A percentile compares a stretch with the other conserved stretches of the same genome.
Evolutionary conservation across 257 asterid genomes (phyloP).

Genomic region (Primulina tabacum): DNA sequence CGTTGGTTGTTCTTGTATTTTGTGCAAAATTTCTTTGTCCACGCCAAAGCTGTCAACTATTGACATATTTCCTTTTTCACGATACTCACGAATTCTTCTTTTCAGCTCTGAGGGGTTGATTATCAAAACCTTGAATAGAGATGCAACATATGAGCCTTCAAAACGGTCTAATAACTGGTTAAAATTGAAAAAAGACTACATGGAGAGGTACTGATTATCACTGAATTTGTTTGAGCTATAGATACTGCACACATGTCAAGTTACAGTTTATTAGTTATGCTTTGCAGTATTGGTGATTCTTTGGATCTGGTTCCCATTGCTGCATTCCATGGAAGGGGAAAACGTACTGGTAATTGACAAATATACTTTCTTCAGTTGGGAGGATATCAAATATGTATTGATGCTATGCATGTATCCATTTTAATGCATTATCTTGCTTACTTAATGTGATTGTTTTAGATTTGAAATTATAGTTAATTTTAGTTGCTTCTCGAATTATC

Average conservation of each 20-base stretch:
- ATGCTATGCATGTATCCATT: slow-evolving; percentile 15
- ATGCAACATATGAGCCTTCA: slow-evolving; percentile 95
- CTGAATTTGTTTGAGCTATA: slow-evolving; percentile 18
- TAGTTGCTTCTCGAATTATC: slow-evolving; percentile 13
- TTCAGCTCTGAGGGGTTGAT: slow-evolving; percentile 91
- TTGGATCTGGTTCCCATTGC: slow-evolving; percentile 98
- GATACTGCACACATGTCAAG: slow-evolving; percentile 14
- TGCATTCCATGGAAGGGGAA: slow-evolving; percentile 93
- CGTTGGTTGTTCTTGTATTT: background rate
- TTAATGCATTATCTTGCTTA: slow-evolving; percentile 7
- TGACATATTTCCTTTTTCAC: background rate
- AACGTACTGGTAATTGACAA: slow-evolving; percentile 69
- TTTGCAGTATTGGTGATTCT: slow-evolving; percentile 85
- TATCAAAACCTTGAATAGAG: slow-evolving; percentile 82
- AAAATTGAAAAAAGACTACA: slow-evolving; percentile 87
- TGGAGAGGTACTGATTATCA: slow-evolving; percentile 60
- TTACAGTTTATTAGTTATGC: slow-evolving; percentile 20
- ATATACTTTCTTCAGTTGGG: slow-evolving; percentile 12
- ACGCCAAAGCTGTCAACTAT: background rate
- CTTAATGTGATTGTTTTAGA: slow-evolving; percentile 2
- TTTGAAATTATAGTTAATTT: background rate
- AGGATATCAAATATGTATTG: slow-evolving; percentile 7
- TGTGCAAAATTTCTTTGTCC: background rate
- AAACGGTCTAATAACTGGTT: slow-evolving; percentile 89
- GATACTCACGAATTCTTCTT: slow-evolving; percentile 12